Base-by-base conservation (phyloP, 169 alveolate genomes). In the Cryptosporidium xiaoi region DNA sequence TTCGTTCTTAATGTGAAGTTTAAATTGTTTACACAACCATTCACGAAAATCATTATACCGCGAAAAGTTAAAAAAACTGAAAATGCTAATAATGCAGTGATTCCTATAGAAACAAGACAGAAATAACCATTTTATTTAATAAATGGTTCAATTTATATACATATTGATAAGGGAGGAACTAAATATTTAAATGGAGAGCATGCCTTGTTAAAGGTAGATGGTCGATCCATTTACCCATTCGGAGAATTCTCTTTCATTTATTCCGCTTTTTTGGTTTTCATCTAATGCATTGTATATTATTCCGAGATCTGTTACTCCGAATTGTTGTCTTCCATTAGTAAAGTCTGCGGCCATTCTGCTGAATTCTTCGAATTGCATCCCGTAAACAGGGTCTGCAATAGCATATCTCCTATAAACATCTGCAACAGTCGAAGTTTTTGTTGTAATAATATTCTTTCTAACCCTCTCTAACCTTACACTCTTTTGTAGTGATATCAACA, bases 281-380 rank as follows among this genome's bases (percentile, higher is more conserved):
- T 95, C 97, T 36, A 95, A 91, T 33, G 96, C 97, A 82, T 94
- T 94, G 90, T 91, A 95, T 51, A 95, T 93, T 51, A 95, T 94
- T 82, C 94, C 94, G 33, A 95, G 87, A 58, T 95, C 97, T n/a
- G 93, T 91, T 18, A 95, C 92, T 83, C 93, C 96, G 90, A 94
- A 95, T 71, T 94, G 97, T 55, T 93, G 91, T 51, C 93, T 83
- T 34, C 97, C 97, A 33, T 93, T 92, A 3, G 97, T 93, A 82
- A 91, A 94, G 82, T 95, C 97, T 3, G 97, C 95, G 65, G 97
- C 93, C 92, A 95, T 93, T 46, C 97, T 82, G 71, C 95, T 95
- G 82, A 95, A 95, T 83, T 95, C 97, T 90, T 95, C 94, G 71
- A 95, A 93, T 85, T 95, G 97, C 97, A 95, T 93, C 53, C 97